Conservation (phyloP, 768 basidiomycete species). For the Amanita subjunquillea region DNA sequence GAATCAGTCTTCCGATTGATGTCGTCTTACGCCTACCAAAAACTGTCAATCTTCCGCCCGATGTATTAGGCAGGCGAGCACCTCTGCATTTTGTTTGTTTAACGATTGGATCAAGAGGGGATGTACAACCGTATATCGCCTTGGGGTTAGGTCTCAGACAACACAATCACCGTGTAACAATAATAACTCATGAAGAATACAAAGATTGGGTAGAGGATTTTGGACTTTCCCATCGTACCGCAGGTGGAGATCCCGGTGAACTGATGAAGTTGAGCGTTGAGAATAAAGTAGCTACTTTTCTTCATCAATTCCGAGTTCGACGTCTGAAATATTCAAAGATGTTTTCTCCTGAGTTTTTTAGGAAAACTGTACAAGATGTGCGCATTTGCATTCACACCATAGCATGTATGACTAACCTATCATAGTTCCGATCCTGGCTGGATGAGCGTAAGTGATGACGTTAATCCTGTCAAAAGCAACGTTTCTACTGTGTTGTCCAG, state of each 20-base stretch:
- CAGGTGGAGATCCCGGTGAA: conserved; percentile 60
- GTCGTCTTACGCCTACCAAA: conserved; percentile 28
- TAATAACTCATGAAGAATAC: conserved; percentile 50
- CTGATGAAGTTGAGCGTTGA: conserved; percentile 52
- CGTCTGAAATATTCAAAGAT: conserved; percentile 27
- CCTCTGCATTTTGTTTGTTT: conserved; percentile 50
- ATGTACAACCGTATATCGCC: conserved; percentile 56
- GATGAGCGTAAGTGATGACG: conserved; percentile 39
- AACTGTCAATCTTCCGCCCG: conserved; percentile 35
- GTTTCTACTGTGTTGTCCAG: conserved; percentile 17
- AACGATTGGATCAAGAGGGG: conserved; percentile 57
- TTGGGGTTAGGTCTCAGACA: conserved; percentile 37
- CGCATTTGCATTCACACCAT: conserved; percentile 10
- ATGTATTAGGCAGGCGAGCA: conserved; percentile 18
- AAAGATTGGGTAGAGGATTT: conserved; percentile 47
- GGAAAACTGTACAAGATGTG: conserved; percentile 44
- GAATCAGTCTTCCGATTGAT: conserved; percentile 17
- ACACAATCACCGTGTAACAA: conserved; percentile 41
- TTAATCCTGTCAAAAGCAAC: neutral
- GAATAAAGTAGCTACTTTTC: conserved; percentile 19
- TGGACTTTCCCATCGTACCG: conserved; percentile 46
- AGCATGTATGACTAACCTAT: neutral
- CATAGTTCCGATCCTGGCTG: conserved; percentile 55
- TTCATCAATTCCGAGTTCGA: neutral
- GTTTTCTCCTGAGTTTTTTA: conserved; percentile 68